These are phyloP conservation scores for Parastagonospora avenae DNA, from an alignment of 2,329 filamentous ascomycete species.

Conservation along the genomic window DNA sequence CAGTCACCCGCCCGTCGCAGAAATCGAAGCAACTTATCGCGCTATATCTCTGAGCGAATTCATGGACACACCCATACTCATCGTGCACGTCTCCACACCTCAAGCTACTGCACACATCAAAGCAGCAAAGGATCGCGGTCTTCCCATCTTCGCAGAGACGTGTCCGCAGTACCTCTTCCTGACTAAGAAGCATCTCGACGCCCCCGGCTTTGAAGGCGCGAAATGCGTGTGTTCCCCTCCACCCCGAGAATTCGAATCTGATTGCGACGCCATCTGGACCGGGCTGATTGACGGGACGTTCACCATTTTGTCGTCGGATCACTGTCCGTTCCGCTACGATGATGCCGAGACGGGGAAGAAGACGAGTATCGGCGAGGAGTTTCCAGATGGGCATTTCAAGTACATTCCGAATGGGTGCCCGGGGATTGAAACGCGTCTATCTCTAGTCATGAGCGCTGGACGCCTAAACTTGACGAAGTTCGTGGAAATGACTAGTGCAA, in stretches of 20 bases:
- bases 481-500: slow-evolving; percentile 61
- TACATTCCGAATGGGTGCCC: slow-evolving; percentile 65
- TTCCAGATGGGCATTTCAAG: slow-evolving; percentile 56
- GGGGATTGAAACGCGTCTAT: slow-evolving; percentile 62
- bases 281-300: slow-evolving; percentile 60
- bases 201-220: slow-evolving; percentile 59
- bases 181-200: slow-evolving; percentile 57
- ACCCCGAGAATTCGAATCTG: slow-evolving; percentile 53
- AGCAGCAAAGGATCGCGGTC: slow-evolving; percentile 54
- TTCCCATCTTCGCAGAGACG: slow-evolving; percentile 61
- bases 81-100: slow-evolving; percentile 60
- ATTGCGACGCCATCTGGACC: slow-evolving; percentile 59
- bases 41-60: slow-evolving; percentile 58
- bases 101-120: slow-evolving; percentile 55
- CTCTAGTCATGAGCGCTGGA: slow-evolving; percentile 50
- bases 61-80: slow-evolving; percentile 58
- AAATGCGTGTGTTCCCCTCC: slow-evolving; percentile 63
- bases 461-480: slow-evolving; percentile 56
- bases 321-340: slow-evolving; percentile 57
- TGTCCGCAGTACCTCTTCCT: slow-evolving; percentile 63
- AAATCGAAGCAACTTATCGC: slow-evolving; percentile 59
- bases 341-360: slow-evolving; percentile 51
- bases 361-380: slow-evolving; percentile 52
- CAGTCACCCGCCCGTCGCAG: slow-evolving; percentile 56
- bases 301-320: slow-evolving; percentile 56